Evolutionary conservation across 305 asterid genomes (phyloP).

Genomic region (Euphrasia arctica): DNA sequence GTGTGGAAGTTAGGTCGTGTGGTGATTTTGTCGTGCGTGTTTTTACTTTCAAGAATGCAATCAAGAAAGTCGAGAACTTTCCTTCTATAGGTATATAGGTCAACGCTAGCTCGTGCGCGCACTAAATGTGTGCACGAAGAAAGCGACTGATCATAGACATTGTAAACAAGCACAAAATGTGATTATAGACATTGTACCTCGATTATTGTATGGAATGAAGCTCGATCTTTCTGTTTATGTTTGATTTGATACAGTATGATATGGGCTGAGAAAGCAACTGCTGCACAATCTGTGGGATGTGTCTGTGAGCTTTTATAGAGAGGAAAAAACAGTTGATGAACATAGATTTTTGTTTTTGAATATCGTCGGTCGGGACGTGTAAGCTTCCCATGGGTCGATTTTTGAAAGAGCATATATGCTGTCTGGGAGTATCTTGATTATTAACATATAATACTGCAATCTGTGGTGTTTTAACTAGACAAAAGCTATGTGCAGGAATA

Average conservation of each 20-base stretch:
- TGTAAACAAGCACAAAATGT: neutral
- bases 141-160: neutral
- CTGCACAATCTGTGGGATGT: slow-evolving; percentile 38
- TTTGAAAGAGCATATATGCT: slow-evolving; percentile 32
- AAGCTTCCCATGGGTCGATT: slow-evolving; percentile 36
- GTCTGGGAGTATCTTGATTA: slow-evolving; percentile 23
- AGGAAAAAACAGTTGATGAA: neutral
- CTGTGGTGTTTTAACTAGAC: slow-evolving; percentile 15
- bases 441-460: slow-evolving; percentile 20
- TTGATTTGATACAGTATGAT: slow-evolving; percentile 34
- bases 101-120: slow-evolving; percentile 22
- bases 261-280: slow-evolving; percentile 46
- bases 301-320: slow-evolving; percentile 37
- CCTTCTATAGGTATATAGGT: slow-evolving; percentile 5
- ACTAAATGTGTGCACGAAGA: slow-evolving; percentile 17
- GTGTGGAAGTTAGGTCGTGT: slow-evolving; percentile 18
- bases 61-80: slow-evolving; percentile 24
- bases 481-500: slow-evolving; percentile 22
- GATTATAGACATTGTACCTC: slow-evolving; percentile 26
- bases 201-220: slow-evolving; percentile 26
- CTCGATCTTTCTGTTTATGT: slow-evolving; percentile 14
- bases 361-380: slow-evolving; percentile 36
- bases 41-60: slow-evolving; percentile 28
- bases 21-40: slow-evolving; percentile 1
- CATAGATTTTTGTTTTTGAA: slow-evolving; percentile 6